phyloP scores from a whole-genome alignment of 306 rosid species.

The Castanospermum australe region DNA sequence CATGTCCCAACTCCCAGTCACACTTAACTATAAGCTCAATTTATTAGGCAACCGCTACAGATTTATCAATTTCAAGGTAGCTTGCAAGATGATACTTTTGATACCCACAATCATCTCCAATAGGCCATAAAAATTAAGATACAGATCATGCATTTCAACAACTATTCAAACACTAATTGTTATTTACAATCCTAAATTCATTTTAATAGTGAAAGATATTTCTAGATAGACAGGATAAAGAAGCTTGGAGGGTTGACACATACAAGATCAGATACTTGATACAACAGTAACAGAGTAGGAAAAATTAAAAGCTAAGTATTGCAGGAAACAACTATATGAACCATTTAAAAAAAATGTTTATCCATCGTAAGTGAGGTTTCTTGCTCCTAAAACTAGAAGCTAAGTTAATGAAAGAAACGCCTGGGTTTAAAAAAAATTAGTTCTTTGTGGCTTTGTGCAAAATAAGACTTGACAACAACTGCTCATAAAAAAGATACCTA shows the following conservation, averaged over 20 bases:
- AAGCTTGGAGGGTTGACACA: too few relatives aligned
- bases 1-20: neutral
- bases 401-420: constrained; percentile 1
- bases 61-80: neutral
- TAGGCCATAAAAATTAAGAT: neutral
- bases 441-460: neutral
- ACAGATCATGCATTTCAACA: neutral
- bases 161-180: neutral
- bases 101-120: neutral
- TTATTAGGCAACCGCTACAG: neutral
- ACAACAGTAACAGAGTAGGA: constrained; percentile 2
- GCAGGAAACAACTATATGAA: neutral
- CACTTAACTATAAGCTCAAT: constrained; percentile 2
- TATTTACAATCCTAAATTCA: neutral
- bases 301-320: neutral
- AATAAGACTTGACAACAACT: neutral
- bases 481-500: neutral
- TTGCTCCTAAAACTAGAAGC: neutral
- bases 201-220: neutral
- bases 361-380: constrained; percentile 9
- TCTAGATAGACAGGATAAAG: neutral
- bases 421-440: neutral
- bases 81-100: neutral
- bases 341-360: neutral
- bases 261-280: constrained; percentile 2